These are phyloP conservation scores for Fusarium paranaense DNA, from an alignment of 2,329 filamentous ascomycete species.

Conservation along the genomic window DNA sequence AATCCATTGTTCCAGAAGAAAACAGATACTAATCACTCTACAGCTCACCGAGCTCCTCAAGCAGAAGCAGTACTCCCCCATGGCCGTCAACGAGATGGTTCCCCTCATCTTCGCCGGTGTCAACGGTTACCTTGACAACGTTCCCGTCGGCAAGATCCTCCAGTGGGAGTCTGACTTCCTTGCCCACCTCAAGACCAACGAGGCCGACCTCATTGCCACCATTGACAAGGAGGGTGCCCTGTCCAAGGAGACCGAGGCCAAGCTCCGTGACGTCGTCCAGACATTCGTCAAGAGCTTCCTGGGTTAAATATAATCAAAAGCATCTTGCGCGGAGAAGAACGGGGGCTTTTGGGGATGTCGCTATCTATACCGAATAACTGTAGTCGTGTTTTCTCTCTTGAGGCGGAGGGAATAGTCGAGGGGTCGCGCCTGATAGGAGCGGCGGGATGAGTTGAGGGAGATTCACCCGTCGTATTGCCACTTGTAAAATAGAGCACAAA, in stretches of 20 bases:
- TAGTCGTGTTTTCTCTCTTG: conserved; percentile 61
- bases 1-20: neutral
- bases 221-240: conserved; percentile 97
- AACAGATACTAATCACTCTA: conserved; percentile 44
- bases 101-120: conserved; percentile 99
- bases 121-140: conserved; percentile 90
- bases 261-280: conserved; percentile 80
- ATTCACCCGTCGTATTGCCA: conserved; percentile 63
- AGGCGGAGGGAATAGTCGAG: conserved; percentile 57
- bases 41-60: conserved; percentile 95
- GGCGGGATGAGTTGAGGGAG: conserved; percentile 56
- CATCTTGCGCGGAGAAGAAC: conserved; percentile 48
- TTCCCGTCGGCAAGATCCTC: conserved; percentile 92
- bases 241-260: conserved; percentile 92
- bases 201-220: conserved; percentile 82
- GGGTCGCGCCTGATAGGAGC: conserved; percentile 61
- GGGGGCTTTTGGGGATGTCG: conserved; percentile 51
- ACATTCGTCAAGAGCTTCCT: conserved; percentile 96
- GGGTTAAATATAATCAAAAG: conserved; percentile 58
- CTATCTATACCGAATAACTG: conserved; percentile 62
- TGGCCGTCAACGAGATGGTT: conserved; percentile 99
- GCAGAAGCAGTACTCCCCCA: conserved; percentile 99
- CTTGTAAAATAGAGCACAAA: conserved; percentile 74
- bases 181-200: conserved; percentile 89
- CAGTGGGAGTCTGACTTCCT: conserved; percentile 96